These are phyloP conservation scores for Cyclospora cayetanensis DNA, from an alignment of 169 alveolate genomes.

Conservation along the genomic window DNA sequence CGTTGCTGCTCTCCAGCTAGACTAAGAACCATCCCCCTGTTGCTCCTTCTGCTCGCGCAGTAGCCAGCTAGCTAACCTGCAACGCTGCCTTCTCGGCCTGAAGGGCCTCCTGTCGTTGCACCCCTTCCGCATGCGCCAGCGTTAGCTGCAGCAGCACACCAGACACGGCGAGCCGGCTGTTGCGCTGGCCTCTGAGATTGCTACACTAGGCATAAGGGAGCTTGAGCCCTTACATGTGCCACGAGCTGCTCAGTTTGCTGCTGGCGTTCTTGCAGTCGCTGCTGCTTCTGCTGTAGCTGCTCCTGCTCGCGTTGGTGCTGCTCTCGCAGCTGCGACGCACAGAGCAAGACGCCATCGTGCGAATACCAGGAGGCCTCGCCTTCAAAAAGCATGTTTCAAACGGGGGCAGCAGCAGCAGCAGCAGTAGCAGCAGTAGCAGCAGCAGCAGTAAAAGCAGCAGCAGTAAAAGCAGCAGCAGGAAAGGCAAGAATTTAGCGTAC, in stretches of 20 bases:
- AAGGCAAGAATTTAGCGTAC: neutral
- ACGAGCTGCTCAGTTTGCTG: conserved; percentile 56
- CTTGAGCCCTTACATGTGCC: conserved; percentile 4
- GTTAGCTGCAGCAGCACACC: conserved; percentile 22
- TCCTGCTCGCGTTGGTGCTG: conserved; percentile 2
- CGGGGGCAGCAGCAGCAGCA: neutral
- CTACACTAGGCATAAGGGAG: neutral
- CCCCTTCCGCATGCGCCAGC: conserved; percentile 21
- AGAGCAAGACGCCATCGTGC: neutral
- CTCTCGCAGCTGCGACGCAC: neutral
- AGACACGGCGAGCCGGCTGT: neutral
- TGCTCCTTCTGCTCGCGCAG: neutral
- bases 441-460: conserved; percentile 26
- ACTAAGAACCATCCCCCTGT: neutral
- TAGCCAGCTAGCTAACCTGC: conserved; percentile 11
- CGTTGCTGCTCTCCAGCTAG: conserved; percentile 1
- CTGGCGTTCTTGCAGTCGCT: conserved; percentile 54
- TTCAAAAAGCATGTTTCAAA: too few species aligned
- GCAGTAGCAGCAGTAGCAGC: neutral
- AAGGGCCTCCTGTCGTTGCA: conserved; percentile 19
- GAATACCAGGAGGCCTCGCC: too few species aligned
- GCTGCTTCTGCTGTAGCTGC: conserved; percentile 26
- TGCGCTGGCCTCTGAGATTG: neutral
- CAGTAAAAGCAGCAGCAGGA: neutral
- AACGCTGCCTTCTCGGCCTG: neutral